phyloP scores from a whole-genome alignment of 768 basidiomycete species.

The Paxillus ammoniavirescens region DNA sequence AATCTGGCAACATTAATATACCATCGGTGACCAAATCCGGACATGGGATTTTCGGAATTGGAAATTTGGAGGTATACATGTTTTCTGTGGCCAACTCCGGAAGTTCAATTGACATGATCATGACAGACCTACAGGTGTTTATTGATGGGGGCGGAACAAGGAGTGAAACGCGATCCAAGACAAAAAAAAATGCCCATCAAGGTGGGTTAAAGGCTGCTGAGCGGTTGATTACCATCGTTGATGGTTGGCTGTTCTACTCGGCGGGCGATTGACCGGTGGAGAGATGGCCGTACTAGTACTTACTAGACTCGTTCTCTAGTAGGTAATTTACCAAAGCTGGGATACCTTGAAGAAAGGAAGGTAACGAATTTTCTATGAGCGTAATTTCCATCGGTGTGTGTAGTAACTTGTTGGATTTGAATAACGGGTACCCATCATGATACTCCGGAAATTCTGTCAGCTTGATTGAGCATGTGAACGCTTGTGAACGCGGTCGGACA shows the following conservation, averaged over 20 bases:
- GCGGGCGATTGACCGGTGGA: not conserved
- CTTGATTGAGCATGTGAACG: slow-evolving; percentile 4
- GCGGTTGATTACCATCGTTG: not conserved
- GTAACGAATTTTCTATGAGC: not conserved
- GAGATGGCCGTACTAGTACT: not conserved
- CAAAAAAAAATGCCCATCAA: not conserved
- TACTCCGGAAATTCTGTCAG: not conserved
- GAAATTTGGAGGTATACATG: no score
- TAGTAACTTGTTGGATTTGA: no score
- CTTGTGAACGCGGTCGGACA: no score
- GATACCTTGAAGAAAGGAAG: not conserved
- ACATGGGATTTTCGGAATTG: no score
- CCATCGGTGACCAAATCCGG: no score
- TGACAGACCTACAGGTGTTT: no score
- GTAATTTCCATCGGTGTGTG: not conserved
- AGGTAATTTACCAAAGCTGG: not conserved
- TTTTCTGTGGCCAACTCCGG: not conserved
- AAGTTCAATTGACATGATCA: not conserved
- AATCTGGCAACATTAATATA: no score
- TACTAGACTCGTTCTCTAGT: not conserved
- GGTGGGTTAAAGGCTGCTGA: not conserved
- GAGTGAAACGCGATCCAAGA: not conserved
- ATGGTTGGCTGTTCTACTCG: not conserved
- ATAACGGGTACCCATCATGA: not conserved
- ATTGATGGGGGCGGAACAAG: not conserved